phyloP scores from a whole-genome alignment of 768 basidiomycete species.

The Russula compacta region DNA sequence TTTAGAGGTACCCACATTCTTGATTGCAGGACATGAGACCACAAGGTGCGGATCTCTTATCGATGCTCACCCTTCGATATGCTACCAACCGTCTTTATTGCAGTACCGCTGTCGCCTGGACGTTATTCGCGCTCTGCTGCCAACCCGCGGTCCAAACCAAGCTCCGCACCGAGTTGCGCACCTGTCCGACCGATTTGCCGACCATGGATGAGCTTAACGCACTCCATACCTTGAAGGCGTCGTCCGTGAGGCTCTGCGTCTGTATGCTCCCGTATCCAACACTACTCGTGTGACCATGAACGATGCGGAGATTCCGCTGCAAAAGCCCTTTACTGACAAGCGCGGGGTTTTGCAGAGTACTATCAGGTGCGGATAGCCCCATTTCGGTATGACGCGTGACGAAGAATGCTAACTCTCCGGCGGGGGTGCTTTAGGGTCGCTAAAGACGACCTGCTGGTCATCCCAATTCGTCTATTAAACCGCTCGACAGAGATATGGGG shows the following conservation, averaged over 20 bases:
- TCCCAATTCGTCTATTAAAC: constrained; percentile 25
- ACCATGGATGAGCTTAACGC: constrained; percentile 27
- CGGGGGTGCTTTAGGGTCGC: no score
- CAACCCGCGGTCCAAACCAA: constrained; percentile 27
- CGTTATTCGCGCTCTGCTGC: constrained; percentile 26
- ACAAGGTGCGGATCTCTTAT: constrained; percentile 8
- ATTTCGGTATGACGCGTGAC: no score
- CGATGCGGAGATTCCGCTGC: constrained; percentile 28
- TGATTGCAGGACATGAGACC: constrained; percentile 27
- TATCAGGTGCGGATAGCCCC: constrained; percentile 4
- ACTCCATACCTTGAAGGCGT: constrained; percentile 29
- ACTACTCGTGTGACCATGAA: constrained; percentile 22
- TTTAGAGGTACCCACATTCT: constrained; percentile 27
- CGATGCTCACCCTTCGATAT: no score
- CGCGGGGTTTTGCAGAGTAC: constrained; percentile 9
- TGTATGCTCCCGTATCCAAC: constrained; percentile 22
- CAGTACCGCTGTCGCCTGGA: constrained; percentile 29
- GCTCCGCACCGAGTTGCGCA: constrained; percentile 28
- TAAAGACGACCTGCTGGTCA: constrained; percentile 18
- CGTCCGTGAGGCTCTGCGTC: constrained; percentile 26
- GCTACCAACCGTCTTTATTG: background rate
- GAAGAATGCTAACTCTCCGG: no score
- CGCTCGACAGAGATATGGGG: constrained; percentile 15
- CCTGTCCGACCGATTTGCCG: constrained; percentile 19
- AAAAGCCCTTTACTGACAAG: constrained; percentile 18